Base-by-base conservation (phyloP, 371 early-diverging fungal genomes). In the Lichtheimia hyalospora region DNA sequence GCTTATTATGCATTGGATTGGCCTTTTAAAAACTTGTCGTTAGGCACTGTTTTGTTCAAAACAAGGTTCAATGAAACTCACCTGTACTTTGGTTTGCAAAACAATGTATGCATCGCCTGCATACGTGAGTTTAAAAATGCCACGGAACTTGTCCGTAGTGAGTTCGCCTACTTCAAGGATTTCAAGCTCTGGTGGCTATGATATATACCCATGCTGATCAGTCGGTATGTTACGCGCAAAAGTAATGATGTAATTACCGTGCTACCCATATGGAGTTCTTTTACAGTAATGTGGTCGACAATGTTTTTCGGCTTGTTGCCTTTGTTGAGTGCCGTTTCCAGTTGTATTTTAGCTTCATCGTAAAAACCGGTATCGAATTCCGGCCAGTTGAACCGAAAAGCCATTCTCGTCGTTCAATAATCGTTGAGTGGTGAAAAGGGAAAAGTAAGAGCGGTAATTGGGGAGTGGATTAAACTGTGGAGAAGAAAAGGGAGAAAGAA, bases 101-200 rank as follows among this genome's bases (percentile, higher is more conserved):
- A 92, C 93, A 20, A 99, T 84, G 64, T 86, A 89, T 21, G 96
- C 97, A 78, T 99, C 96, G 13, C 97, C 97, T 58, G 76, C 83
- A 73, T 99, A 99, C 23, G 83, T 88, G 64, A 99, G 81, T 61
- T 92, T 92, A 77, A 97, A 97, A 60, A 98, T 95, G 16, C 96
- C 98, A 51, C 94, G 87, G 76, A 97, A 96, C 60, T 92, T 88
- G 66, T 96, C 96, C 51, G 84, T 89, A 4, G 88, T 85, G 24
- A 99, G 82, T 58, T 99, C 99, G 40, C 96, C 92, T 63, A 99
- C 94, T 65, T 99, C 99, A n/a, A 99, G 75, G 61, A 99, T 94
- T 67, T 97, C 98, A 25, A 99, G 84, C 49, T 95, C 96, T 14
- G 99, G 99, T 20, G 99, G 92, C 90, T 93, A 74, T n/a, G n/a